Evolutionary conservation across 2,329 filamentous ascomycete genomes (phyloP).

Genomic region (Aspergillus clavatus): DNA sequence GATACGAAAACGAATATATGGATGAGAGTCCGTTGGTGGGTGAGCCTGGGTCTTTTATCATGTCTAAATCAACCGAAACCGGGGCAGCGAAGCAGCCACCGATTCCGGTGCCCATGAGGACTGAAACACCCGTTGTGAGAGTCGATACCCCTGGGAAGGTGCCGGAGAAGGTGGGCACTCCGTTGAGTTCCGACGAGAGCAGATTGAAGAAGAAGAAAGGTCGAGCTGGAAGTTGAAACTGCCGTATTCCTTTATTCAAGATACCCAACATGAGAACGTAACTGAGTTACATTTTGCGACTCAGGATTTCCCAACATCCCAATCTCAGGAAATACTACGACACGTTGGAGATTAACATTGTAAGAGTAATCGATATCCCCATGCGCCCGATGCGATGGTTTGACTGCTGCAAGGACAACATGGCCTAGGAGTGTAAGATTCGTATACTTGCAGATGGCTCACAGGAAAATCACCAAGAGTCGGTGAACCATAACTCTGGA

Average conservation of each 20-base stretch:
- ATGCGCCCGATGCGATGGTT: too few relatives aligned
- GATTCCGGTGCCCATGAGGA: slow-evolving; percentile 10
- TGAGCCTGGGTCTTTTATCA: slow-evolving; percentile 59
- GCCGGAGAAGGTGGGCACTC: slow-evolving; percentile 29
- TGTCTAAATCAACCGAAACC: slow-evolving; percentile 41
- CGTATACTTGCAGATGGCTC: too few relatives aligned
- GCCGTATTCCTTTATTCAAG: slow-evolving; percentile 5
- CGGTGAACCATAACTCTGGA: too few relatives aligned
- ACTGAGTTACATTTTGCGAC: background rate
- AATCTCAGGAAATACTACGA: too few relatives aligned
- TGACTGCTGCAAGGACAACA: too few relatives aligned
- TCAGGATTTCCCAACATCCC: too few relatives aligned
- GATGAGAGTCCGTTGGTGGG: slow-evolving; percentile 60
- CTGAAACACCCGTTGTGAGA: slow-evolving; percentile 30
- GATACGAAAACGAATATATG: slow-evolving; percentile 58
- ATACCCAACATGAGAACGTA: slow-evolving; percentile 19
- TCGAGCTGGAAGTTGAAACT: slow-evolving; percentile 24
- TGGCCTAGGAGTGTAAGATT: too few relatives aligned
- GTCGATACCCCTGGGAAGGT: slow-evolving; percentile 30
- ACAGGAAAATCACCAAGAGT: too few relatives aligned
- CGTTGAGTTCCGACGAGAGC: slow-evolving; percentile 32
- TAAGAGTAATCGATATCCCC: too few relatives aligned
- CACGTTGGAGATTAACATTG: too few relatives aligned
- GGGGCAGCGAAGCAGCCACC: slow-evolving; percentile 18
- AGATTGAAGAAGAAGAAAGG: slow-evolving; percentile 36